Evolutionary conservation across 441 rosid genomes (phyloP), one percentile per base, ranked within the genome.

Genomic region (Aleurites moluccanus): DNA sequence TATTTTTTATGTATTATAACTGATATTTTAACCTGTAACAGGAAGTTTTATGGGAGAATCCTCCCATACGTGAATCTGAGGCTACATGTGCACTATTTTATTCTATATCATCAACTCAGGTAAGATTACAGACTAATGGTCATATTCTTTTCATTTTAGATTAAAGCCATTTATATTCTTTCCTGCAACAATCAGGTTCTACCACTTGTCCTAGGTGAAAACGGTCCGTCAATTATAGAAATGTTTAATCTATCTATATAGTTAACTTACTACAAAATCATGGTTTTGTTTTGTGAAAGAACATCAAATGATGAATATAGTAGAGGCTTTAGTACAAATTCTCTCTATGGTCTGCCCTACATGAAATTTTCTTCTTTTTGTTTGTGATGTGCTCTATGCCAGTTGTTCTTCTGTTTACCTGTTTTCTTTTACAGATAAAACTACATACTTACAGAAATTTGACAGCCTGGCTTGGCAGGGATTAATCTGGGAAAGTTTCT

Each of bases 21-120:
- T 44, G 63, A 23, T 6, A 30, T 80, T 52, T 20, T 65, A 83
- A 38, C 55, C 14, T 64, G 55, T 70, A 67, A 62, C 87, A 94
- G 99, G 99, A 95, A 89, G 97, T 95, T 83, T 73, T 95, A 77
- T 93, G 98, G 99, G 92, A 91, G 78, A 83, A 88, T 81, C 99
- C 98, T 81, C 97, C 99, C 45, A 84, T 83, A 77, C 86, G 87
- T 73, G 99, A 93, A 77, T 73, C 78, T 76, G 93, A 87, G 81
- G 91, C 98, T 77, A 77, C 91, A 33, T 88, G 96, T 55, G 97
- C 99, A 64, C 82, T 96, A 72, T 96, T 96, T 91, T 96, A 93
- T 83, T 93, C 99, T 10, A 93, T 93, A 83, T 96, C 99, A 55
- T 93, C 98, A 74, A 93, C 98, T 77, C 98, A 96, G 89, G 98